phyloP scores from a whole-genome alignment of 768 basidiomycete species.

The Cyclocybe aegerita region DNA sequence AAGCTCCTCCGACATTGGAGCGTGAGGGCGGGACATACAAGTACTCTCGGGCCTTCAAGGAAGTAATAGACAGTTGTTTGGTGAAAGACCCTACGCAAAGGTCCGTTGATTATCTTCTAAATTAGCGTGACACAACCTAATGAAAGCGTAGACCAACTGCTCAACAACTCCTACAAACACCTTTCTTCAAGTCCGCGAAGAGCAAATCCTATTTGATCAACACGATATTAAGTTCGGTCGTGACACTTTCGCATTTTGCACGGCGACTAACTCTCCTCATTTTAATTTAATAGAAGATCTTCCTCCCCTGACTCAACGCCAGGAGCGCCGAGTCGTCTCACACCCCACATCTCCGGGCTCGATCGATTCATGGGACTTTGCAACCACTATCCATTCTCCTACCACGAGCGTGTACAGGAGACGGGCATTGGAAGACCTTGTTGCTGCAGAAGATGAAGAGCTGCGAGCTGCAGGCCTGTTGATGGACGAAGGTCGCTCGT shows the following conservation, averaged over 20 bases:
- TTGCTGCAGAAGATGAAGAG: constrained; percentile 24
- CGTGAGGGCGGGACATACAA: constrained; percentile 68
- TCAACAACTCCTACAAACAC: constrained; percentile 68
- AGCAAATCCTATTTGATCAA: constrained; percentile 77
- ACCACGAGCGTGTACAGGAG: constrained; percentile 26
- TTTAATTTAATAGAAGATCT: constrained; percentile 46
- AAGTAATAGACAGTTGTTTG: constrained; percentile 80
- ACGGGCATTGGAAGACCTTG: constrained; percentile 20
- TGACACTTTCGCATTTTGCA: not conserved
- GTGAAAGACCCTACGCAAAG: constrained; percentile 81
- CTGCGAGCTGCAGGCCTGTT: constrained; percentile 25
- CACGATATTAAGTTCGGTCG: constrained; percentile 58
- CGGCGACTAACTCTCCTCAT: not conserved
- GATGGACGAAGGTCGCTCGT: constrained; percentile 28
- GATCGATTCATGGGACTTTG: constrained; percentile 83
- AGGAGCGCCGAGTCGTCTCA: constrained; percentile 59
- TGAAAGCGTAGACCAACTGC: constrained; percentile 63
- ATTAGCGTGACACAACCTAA: not conserved
- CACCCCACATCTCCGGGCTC: constrained; percentile 41
- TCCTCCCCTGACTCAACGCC: constrained; percentile 70
- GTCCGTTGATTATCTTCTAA: constrained; percentile 30
- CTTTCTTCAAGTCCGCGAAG: constrained; percentile 80
- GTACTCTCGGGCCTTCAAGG: constrained; percentile 81
- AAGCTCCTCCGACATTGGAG: constrained; percentile 76
- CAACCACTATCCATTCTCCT: constrained; percentile 43